Evolutionary conservation across 2,329 filamentous ascomycete species (phyloP).

Genomic region (Alternaria longipes): DNA sequence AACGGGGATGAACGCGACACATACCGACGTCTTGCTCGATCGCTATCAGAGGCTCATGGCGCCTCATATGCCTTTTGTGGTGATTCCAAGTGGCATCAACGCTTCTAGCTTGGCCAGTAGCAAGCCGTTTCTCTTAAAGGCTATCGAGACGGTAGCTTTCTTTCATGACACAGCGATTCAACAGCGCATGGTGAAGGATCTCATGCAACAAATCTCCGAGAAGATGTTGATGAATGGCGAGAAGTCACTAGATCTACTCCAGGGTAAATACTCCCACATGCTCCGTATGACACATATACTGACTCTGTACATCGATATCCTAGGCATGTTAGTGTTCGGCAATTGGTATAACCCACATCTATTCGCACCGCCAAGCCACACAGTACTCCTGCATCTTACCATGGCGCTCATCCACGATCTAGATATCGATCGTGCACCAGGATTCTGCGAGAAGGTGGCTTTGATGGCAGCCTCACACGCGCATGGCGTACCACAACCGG

Average conservation of each 20-base stretch:
- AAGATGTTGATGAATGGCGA: neutral
- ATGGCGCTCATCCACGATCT: slow-evolving; percentile 19
- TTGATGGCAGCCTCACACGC: slow-evolving; percentile 11
- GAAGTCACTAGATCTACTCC: slow-evolving; percentile 7
- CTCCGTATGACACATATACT: neutral
- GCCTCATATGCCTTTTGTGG: too few relatives aligned
- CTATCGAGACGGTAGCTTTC: too few relatives aligned
- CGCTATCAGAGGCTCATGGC: too few relatives aligned
- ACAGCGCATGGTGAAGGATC: too few relatives aligned
- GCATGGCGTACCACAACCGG: slow-evolving; percentile 12
- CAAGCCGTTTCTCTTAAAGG: too few relatives aligned
- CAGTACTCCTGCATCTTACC: slow-evolving; percentile 16
- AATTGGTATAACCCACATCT: slow-evolving; percentile 20
- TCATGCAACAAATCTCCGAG: neutral
- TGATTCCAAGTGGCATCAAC: too few relatives aligned
- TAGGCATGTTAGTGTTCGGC: slow-evolving; percentile 13
- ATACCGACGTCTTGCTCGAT: too few relatives aligned
- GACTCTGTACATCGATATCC: neutral
- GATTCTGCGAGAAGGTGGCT: slow-evolving; percentile 9
- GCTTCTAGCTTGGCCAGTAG: too few relatives aligned
- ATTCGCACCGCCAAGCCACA: slow-evolving; percentile 9
- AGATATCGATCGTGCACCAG: slow-evolving; percentile 11
- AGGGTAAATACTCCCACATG: neutral
- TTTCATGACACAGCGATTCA: too few relatives aligned
- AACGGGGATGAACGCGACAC: too few relatives aligned